phyloP scores from a whole-genome alignment of 1,284 basidiomycete species.

The Cryptococcus hybrid region DNA sequence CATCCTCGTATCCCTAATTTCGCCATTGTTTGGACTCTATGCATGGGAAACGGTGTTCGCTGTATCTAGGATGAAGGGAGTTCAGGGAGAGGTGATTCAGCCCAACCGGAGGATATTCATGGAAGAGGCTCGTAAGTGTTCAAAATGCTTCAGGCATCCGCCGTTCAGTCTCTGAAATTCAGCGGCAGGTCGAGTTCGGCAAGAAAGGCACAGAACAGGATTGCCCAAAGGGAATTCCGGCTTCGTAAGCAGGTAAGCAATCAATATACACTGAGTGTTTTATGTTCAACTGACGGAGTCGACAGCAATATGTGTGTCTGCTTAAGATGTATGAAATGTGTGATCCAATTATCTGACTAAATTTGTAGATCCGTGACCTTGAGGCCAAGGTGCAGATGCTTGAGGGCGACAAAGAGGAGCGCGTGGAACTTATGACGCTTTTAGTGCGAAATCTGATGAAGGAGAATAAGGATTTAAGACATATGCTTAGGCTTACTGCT shows the following conservation, averaged over 20 bases:
- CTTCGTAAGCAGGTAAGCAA: conserved; percentile 82
- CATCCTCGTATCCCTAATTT: too few relatives aligned
- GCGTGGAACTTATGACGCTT: conserved; percentile 72
- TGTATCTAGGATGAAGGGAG: conserved; percentile 2
- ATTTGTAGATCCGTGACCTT: conserved; percentile 76
- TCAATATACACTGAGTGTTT: conserved; percentile 1
- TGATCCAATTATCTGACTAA: not conserved
- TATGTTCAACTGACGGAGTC: conserved; percentile 1
- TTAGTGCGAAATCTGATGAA: conserved; percentile 83
- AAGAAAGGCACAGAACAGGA: conserved; percentile 69
- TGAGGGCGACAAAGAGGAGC: conserved; percentile 84
- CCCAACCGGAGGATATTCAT: conserved; percentile 2
- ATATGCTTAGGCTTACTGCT: conserved; percentile 69
- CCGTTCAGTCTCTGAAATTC: not conserved
- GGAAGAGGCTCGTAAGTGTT: conserved; percentile 6
- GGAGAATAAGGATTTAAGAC: conserved; percentile 80
- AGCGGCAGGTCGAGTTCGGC: conserved; percentile 25
- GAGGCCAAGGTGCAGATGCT: conserved; percentile 87
- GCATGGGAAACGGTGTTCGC: not conserved
- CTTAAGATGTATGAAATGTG: not conserved
- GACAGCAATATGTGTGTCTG: conserved; percentile 42
- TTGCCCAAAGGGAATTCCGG: conserved; percentile 88
- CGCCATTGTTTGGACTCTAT: too few relatives aligned
- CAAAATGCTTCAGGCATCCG: too few relatives aligned
- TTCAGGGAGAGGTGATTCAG: not conserved